phyloP scores from a whole-genome alignment of 2,329 filamentous ascomycete genomes.

The Metarhizium anisopliae region DNA sequence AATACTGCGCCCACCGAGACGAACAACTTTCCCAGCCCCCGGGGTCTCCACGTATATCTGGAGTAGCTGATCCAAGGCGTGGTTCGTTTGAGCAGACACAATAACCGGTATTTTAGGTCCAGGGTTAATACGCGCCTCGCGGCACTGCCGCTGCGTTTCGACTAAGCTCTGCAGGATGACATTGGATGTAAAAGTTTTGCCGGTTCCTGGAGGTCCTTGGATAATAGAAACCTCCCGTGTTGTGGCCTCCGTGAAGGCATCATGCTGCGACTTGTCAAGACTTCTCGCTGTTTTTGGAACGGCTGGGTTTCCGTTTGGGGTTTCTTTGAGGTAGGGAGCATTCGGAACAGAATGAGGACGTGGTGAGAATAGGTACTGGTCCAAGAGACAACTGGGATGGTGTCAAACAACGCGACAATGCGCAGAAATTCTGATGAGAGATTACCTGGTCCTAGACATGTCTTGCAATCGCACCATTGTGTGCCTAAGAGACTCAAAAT shows the following conservation, averaged over 20 bases:
- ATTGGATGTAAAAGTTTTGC: constrained; percentile 77
- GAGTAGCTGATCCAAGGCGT: constrained; percentile 78
- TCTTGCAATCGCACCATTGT: constrained; percentile 63
- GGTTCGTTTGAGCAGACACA: constrained; percentile 80
- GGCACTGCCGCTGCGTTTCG: constrained; percentile 44
- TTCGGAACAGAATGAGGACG: constrained; percentile 20
- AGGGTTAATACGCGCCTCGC: constrained; percentile 25
- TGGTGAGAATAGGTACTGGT: constrained; percentile 49
- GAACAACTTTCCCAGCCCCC: constrained; percentile 45
- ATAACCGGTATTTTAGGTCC: constrained; percentile 52
- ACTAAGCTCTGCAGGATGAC: constrained; percentile 43
- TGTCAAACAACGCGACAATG: neutral
- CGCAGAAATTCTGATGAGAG: constrained; percentile 11
- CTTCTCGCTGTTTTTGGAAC: constrained; percentile 13
- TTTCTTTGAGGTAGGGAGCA: constrained; percentile 19
- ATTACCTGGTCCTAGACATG: constrained; percentile 44
- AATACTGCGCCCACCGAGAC: constrained; percentile 58
- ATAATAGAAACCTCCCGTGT: constrained; percentile 65
- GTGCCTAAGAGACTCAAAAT: constrained; percentile 69
- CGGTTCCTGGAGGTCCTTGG: constrained; percentile 69
- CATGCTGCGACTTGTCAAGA: constrained; percentile 64
- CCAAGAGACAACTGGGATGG: constrained; percentile 43
- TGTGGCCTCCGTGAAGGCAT: constrained; percentile 60
- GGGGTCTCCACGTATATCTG: constrained; percentile 41
- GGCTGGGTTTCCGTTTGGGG: neutral